These are phyloP conservation scores for Prinsepia uniflora DNA, from an alignment of 306 rosid genomes.

Conservation along the genomic window DNA sequence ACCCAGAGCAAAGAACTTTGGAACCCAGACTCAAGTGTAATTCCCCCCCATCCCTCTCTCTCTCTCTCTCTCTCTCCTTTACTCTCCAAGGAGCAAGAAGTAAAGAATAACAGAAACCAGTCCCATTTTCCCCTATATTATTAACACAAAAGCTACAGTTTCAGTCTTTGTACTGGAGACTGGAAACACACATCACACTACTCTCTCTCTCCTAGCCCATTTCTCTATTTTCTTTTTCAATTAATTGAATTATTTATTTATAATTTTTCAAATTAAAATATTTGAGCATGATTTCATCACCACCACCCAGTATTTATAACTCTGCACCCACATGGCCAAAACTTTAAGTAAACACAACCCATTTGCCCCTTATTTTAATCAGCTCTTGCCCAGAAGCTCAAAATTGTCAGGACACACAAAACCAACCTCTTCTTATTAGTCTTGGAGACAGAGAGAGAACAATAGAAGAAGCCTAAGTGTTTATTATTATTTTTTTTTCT, in stretches of 20 bases:
- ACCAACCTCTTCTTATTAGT: conserved; percentile 31
- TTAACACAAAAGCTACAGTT: conserved; percentile 72
- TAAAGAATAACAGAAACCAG: conserved; percentile 61
- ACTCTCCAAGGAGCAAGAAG: conserved; percentile 40
- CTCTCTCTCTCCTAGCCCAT: conserved; percentile 22
- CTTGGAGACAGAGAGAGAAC: conserved; percentile 27
- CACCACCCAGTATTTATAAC: conserved; percentile 48
- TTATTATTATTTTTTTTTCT: conserved; percentile 8
- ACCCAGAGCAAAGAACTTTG: conserved; percentile 51
- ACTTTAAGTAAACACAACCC: conserved; percentile 45
- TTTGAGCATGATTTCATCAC: conserved; percentile 64
- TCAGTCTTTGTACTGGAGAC: conserved; percentile 95
- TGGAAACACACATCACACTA: conserved; percentile 50
- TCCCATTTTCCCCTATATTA: conserved; percentile 53
- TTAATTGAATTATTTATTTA: background rate
- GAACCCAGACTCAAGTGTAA: conserved; percentile 52
- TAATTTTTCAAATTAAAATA: conserved; percentile 15
- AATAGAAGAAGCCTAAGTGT: conserved; percentile 11
- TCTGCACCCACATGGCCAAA: conserved; percentile 65
- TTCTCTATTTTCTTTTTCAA: conserved; percentile 5
- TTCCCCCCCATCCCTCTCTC: conserved; percentile 38
- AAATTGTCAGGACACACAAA: conserved; percentile 40
- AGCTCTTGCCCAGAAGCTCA: conserved; percentile 36
- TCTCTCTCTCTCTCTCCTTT: conserved; percentile 24
- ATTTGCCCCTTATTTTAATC: conserved; percentile 34